Percentiles rank a stretch among this genome's conserved stretches.
phyloP scores from a whole-genome alignment of 768 basidiomycete species.

The Tylopilus sp. region DNA sequence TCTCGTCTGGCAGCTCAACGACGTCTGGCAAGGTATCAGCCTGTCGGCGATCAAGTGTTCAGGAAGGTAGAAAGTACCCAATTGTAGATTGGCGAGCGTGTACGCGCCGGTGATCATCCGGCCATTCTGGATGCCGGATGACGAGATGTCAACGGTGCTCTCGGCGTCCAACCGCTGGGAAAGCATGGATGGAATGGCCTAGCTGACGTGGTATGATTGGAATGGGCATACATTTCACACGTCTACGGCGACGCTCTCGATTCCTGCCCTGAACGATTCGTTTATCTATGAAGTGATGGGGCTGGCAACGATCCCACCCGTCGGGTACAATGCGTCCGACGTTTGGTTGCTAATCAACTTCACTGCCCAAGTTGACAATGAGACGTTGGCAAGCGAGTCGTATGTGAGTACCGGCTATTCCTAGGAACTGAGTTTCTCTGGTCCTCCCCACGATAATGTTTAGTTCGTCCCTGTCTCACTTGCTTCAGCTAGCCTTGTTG shows the following conservation, averaged over 20 bases:
- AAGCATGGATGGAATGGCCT: conserved; percentile 41
- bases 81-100: conserved; percentile 45
- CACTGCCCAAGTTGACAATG: conserved; percentile 40
- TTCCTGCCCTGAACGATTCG: conserved; percentile 50
- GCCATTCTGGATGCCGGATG: conserved; percentile 53
- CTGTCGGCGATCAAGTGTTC: conserved; percentile 57
- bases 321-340: conserved; percentile 36
- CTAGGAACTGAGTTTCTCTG: neutral
- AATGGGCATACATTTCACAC: conserved; percentile 38
- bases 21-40: conserved; percentile 58
- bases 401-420: conserved; percentile 37
- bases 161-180: conserved; percentile 54
- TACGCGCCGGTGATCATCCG: conserved; percentile 49
- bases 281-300: conserved; percentile 40
- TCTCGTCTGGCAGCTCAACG: conserved; percentile 60
- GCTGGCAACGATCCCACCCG: conserved; percentile 43
- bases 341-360: conserved; percentile 52
- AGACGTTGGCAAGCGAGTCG: conserved; percentile 47
- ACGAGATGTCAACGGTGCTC: conserved; percentile 44
- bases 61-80: conserved; percentile 57
- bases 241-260: conserved; percentile 36
- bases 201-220: conserved; percentile 61
- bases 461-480: conserved; percentile 54
- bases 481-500: conserved; percentile 42
- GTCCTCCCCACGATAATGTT: neutral